Base-by-base conservation (phyloP, 106 monocot genomes). In the Iris macrosiphon region DNA sequence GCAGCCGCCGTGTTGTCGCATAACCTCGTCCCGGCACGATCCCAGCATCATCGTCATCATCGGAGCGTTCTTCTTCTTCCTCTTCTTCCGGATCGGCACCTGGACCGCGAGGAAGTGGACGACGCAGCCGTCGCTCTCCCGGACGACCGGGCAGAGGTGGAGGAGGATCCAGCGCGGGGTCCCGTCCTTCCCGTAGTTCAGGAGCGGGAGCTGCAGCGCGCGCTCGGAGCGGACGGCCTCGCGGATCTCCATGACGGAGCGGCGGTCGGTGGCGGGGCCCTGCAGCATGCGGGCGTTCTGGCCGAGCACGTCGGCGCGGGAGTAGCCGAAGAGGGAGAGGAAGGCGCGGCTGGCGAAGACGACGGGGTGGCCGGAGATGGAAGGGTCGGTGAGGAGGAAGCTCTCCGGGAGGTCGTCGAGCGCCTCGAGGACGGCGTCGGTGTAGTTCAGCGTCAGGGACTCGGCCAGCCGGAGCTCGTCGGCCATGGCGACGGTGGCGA, bases 381-480 rank as follows among this genome's bases (percentile, higher is more conserved):
- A 49, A 0, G 96, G 96, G 51, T 98, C 96, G 31, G 96, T 83
- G 50, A 98, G 72, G 16, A 98, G 61, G 78, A 98, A 98, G 59
- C 30, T 59, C 16, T 54, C 69, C 9, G 65, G 13, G 55, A 98
- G 66, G 55, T 91, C 86, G 42, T 83, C 66, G 21, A 98, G 79
- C 13, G 75, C 69, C 22, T 86, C 90, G 42, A 49, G 6, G 33
- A 91, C 65, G 72, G 79, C 83, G 17, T 83, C 77, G 4, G 86
- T 83, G 80, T 90, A 90, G 16, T 74, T 65, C 13, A 63, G 38
- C 23, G 90, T 79, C 32, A 95, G 75, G 7, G 95, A 95, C 1
- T 28, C 43, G 11, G 77, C 20, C 18, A 57, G 31, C 9, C 42
- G 59, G 26, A 8, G 49, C 31, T 41, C 31, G 44, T 31, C 19